phyloP scores from a whole-genome alignment of 345 rosid genomes.

The Erodium maritimum region DNA sequence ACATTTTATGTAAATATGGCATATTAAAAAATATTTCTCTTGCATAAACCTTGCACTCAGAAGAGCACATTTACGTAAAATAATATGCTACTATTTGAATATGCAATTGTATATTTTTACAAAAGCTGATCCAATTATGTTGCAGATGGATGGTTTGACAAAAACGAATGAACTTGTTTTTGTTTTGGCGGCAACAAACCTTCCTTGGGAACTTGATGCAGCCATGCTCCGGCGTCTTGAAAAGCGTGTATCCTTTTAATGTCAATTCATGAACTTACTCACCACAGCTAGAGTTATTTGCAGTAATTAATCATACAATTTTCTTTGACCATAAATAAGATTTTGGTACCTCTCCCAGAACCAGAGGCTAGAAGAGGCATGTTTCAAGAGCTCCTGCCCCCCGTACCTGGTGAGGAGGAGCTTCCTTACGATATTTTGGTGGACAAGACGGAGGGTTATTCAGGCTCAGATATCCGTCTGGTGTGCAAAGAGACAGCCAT shows the following conservation, averaged over 20 bases:
- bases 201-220: conserved; percentile 97
- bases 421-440: conserved; percentile 72
- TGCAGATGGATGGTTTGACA: conserved; percentile 98
- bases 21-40: too few species aligned
- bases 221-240: conserved; percentile 98
- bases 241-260: conserved; percentile 78
- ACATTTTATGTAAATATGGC: background rate
- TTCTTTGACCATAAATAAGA: conserved; percentile 42
- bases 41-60: background rate
- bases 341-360: conserved; percentile 93
- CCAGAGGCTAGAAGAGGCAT: conserved; percentile 90
- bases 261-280: too few species aligned
- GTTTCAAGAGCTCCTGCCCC: conserved; percentile 71
- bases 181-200: conserved; percentile 95
- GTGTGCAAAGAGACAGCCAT: conserved; percentile 92
- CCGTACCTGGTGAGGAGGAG: conserved; percentile 33
- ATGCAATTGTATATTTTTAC: conserved; percentile 1
- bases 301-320: conserved; percentile 1
- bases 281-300: background rate
- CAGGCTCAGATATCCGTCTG: conserved; percentile 87
- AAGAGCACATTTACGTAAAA: background rate
- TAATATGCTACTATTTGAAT: background rate
- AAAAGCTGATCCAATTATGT: conserved; percentile 16
- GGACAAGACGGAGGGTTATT: conserved; percentile 67
- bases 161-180: conserved; percentile 80